These are phyloP conservation scores for Cercospora citrullina DNA, from an alignment of 2,329 filamentous ascomycete species.

Conservation along the genomic window DNA sequence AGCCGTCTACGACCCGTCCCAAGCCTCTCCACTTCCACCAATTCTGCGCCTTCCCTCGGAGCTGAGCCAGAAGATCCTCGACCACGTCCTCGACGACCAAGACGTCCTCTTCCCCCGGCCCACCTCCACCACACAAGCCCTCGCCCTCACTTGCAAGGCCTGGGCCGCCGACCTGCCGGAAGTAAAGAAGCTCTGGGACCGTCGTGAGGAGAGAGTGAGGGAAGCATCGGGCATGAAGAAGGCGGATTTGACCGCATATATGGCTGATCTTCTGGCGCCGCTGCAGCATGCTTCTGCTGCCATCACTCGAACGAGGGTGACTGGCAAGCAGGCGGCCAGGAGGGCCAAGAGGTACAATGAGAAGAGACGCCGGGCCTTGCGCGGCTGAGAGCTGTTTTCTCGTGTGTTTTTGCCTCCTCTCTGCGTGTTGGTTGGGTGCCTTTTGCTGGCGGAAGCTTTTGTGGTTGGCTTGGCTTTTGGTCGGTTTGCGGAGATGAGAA, in stretches of 20 bases:
- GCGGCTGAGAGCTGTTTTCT: neutral
- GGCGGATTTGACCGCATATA: neutral
- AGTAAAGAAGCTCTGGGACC: conserved; percentile 17
- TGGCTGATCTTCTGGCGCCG: neutral
- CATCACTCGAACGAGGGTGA: neutral
- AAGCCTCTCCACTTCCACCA: conserved; percentile 7
- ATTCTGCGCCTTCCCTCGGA: conserved; percentile 20
- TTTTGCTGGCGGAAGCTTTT: neutral
- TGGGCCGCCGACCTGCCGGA: conserved; percentile 15
- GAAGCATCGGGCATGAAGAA: neutral
- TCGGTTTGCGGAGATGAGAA: neutral
- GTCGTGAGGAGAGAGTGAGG: conserved; percentile 4
- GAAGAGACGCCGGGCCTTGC: neutral
- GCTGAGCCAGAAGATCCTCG: conserved; percentile 19
- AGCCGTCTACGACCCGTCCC: neutral
- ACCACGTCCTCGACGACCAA: conserved; percentile 18
- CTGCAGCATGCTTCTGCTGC: neutral
- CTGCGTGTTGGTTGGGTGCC: neutral
- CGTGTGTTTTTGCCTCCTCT: neutral
- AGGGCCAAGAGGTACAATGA: neutral
- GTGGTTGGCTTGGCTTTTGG: neutral
- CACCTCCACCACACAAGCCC: conserved; percentile 5
- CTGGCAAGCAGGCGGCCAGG: neutral
- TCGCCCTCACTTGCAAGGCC: conserved; percentile 17
- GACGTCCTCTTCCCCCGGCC: conserved; percentile 15